These are phyloP conservation scores for Cephalotrichum gorgonifer DNA, from an alignment of 2,329 filamentous ascomycete species.

Conservation along the genomic window DNA sequence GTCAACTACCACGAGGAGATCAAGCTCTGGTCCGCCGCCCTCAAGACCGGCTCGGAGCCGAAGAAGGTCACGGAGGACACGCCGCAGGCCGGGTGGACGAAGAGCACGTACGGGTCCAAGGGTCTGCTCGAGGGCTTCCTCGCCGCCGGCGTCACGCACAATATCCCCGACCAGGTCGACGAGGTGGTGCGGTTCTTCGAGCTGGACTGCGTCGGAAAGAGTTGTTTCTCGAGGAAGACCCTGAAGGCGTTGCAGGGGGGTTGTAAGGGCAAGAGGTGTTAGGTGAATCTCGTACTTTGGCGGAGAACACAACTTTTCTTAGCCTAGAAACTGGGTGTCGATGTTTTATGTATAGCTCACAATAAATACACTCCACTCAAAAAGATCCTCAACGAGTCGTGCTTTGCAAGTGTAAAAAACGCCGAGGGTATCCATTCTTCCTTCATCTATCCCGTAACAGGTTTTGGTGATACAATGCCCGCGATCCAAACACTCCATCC, in stretches of 20 bases:
- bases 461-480: too few species aligned
- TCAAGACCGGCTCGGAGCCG: slow-evolving; percentile 6
- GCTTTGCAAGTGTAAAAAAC: too few species aligned
- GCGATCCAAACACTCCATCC: too few species aligned
- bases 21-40: slow-evolving; percentile 39
- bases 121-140: slow-evolving; percentile 11
- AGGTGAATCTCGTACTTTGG: not conserved
- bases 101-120: slow-evolving; percentile 9
- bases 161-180: slow-evolving; percentile 9
- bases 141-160: slow-evolving; percentile 9
- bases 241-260: not conserved
- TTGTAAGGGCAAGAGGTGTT: not conserved
- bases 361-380: too few species aligned
- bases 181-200: slow-evolving; percentile 12
- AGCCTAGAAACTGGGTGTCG: too few species aligned
- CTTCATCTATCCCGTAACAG: too few species aligned
- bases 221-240: slow-evolving; percentile 11
- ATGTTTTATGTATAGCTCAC: too few species aligned
- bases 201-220: slow-evolving; percentile 8
- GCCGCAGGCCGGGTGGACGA: slow-evolving; percentile 8
- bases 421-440: too few species aligned
- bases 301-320: too few species aligned
- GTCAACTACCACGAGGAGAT: slow-evolving; percentile 43
- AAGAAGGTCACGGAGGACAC: slow-evolving; percentile 4
- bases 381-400: too few species aligned